Percentiles rank a stretch among this genome's conserved stretches.
phyloP scores from a whole-genome alignment of 1,284 basidiomycete species.

The Xerocomus cyaneibrunnescens region DNA sequence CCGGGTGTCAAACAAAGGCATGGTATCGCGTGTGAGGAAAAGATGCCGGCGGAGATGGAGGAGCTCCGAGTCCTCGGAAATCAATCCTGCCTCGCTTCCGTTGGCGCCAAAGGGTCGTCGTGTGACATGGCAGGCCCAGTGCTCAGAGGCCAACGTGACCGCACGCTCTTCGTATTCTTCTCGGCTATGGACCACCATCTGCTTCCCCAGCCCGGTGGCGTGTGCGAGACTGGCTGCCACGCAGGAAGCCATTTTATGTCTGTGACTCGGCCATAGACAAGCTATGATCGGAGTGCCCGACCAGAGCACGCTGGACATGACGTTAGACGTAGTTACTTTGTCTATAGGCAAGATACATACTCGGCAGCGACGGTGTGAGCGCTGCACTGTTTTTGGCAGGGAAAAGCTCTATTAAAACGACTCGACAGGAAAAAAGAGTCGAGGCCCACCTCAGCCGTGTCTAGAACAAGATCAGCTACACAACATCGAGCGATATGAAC shows the following conservation, averaged over 20 bases:
- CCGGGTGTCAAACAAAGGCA: constrained; percentile 56
- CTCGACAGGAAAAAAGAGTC: not conserved
- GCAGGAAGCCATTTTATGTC: constrained; percentile 60
- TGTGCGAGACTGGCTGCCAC: constrained; percentile 58
- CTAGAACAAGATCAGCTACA: constrained; percentile 60
- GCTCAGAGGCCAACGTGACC: constrained; percentile 44
- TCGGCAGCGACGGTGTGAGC: constrained; percentile 64
- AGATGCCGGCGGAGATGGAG: constrained; percentile 45
- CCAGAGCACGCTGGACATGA: constrained; percentile 50
- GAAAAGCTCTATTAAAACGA: not conserved
- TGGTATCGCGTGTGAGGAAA: constrained; percentile 48
- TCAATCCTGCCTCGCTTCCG: not conserved
- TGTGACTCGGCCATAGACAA: constrained; percentile 55
- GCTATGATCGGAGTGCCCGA: constrained; percentile 60
- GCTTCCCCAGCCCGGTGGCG: constrained; percentile 55
- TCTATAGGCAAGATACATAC: constrained; percentile 34
- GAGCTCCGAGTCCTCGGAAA: constrained; percentile 38
- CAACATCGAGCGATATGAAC: constrained; percentile 54
- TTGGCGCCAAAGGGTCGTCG: not conserved
- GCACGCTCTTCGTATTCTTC: constrained; percentile 57
- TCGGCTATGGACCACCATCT: constrained; percentile 52
- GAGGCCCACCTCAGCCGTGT: constrained; percentile 53
- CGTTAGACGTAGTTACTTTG: constrained; percentile 8
- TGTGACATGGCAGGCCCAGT: constrained; percentile 26
- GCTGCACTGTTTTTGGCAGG: constrained; percentile 44